phyloP scores from a whole-genome alignment of 1,139 yeast genomes.

The Saccharomyces pastorianus region DNA sequence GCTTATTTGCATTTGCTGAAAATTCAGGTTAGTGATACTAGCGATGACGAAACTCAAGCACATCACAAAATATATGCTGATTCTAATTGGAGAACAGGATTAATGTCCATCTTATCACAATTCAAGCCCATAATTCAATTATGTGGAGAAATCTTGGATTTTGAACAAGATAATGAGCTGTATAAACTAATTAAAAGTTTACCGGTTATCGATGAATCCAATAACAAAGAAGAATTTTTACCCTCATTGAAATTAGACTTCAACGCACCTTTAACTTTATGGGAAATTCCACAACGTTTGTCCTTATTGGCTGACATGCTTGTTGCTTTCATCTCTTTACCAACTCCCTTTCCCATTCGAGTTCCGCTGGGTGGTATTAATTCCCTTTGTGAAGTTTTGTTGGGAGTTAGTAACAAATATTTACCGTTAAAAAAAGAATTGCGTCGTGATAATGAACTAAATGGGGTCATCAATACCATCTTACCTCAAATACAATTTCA shows the following conservation, averaged over 20 bases:
- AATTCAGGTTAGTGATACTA: conserved; percentile 36
- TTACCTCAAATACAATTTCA: conserved; percentile 39
- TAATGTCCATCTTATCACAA: conserved; percentile 40
- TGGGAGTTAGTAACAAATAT: conserved; percentile 47
- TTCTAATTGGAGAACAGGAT: conserved; percentile 41
- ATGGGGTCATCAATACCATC: conserved; percentile 37
- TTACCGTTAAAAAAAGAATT: conserved; percentile 51
- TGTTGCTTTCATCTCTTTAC: conserved; percentile 38
- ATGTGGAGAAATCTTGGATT: conserved; percentile 50
- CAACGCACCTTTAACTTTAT: conserved; percentile 44
- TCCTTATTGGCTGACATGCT: conserved; percentile 41
- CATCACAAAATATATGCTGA: conserved; percentile 32
- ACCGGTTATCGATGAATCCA: conserved; percentile 23
- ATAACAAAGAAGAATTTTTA: conserved; percentile 32
- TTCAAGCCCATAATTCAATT: conserved; percentile 44
- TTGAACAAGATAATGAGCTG: conserved; percentile 47
- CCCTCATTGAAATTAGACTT: conserved; percentile 49
- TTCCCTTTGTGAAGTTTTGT: conserved; percentile 41
- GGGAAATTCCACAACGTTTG: conserved; percentile 45
- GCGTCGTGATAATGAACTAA: conserved; percentile 42
- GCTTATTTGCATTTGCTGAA: conserved; percentile 59
- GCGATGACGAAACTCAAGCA: conserved; percentile 33
- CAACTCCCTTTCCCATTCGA: conserved; percentile 41
- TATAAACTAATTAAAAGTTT: conserved; percentile 33
- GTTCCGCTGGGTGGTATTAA: conserved; percentile 52